Percentiles rank a stretch among this genome's conserved stretches.
Conservation (phyloP, 164 flowering plant species). For the Macadamia tetraphylla region DNA sequence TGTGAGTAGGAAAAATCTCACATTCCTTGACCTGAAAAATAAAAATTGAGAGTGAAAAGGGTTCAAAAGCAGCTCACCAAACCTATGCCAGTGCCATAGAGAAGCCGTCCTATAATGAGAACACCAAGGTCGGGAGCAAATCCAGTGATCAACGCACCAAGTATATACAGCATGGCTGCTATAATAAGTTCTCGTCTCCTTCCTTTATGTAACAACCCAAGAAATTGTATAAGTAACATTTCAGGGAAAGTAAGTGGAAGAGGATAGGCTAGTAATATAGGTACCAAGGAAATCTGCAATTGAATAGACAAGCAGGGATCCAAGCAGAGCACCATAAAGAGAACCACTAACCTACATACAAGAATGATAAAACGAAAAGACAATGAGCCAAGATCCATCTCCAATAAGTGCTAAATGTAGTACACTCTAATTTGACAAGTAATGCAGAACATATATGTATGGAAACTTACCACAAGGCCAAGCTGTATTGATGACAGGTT, state of each 20-base stretch:
- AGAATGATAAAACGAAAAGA: neutral
- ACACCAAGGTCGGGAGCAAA: conserved; percentile 61
- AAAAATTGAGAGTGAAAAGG: neutral
- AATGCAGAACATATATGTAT: neutral
- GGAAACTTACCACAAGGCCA: conserved; percentile 81
- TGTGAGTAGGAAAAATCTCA: conserved; percentile 1
- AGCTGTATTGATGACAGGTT: conserved; percentile 79
- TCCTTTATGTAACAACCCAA: conserved; percentile 32
- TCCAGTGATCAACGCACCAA: conserved; percentile 65
- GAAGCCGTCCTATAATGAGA: conserved; percentile 67
- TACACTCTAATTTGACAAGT: neutral
- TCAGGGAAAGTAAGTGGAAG: neutral
- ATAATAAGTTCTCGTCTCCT: conserved; percentile 75
- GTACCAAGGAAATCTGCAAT: conserved; percentile 93
- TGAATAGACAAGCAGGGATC: conserved; percentile 75
- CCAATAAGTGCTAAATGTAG: conserved; percentile 1
- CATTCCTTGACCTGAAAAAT: neutral
- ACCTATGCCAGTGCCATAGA: conserved; percentile 94
- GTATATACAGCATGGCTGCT: conserved; percentile 56
- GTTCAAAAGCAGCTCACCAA: conserved; percentile 47
- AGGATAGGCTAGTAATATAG: conserved; percentile 6
- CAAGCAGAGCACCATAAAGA: conserved; percentile 92
- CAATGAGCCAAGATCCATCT: neutral
- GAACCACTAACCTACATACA: conserved; percentile 84
- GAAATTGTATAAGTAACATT: conserved; percentile 4